Conservation (phyloP, 768 basidiomycete genomes). For the Phlegmacium glaucopus region DNA sequence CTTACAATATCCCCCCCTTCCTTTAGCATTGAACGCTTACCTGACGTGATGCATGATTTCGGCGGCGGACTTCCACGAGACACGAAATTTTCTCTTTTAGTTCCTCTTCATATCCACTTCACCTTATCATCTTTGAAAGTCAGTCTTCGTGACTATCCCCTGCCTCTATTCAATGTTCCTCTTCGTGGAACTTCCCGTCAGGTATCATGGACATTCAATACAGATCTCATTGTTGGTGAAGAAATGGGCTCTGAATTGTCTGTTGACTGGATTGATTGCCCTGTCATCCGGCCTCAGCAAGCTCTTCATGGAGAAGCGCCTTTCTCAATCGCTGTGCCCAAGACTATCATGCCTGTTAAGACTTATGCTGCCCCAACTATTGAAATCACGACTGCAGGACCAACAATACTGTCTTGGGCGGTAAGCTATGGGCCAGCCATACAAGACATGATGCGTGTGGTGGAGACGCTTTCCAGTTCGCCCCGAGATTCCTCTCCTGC, state of each 20-base stretch:
- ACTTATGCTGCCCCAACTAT: slow-evolving; percentile 80
- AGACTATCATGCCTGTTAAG: slow-evolving; percentile 95
- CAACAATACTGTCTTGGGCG: slow-evolving; percentile 84
- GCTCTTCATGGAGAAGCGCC: slow-evolving; percentile 48
- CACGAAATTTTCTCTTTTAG: slow-evolving; percentile 72
- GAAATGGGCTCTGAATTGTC: slow-evolving; percentile 72
- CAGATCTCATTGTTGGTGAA: slow-evolving; percentile 83
- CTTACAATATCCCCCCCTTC: slow-evolving; percentile 57
- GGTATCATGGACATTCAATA: slow-evolving; percentile 60
- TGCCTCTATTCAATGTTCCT: slow-evolving; percentile 79
- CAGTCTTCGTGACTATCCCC: slow-evolving; percentile 82
- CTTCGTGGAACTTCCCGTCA: slow-evolving; percentile 32
- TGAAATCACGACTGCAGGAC: slow-evolving; percentile 55
- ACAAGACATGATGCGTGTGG: slow-evolving; percentile 79
- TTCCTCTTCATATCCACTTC: slow-evolving; percentile 80
- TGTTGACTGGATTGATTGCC: slow-evolving; percentile 69
- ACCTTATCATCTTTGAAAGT: slow-evolving; percentile 56
- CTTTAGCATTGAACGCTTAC: slow-evolving; percentile 50
- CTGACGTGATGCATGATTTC: slow-evolving; percentile 62
- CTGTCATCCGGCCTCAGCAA: slow-evolving; percentile 54
- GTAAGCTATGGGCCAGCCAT: slow-evolving; percentile 83
- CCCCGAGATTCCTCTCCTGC: slow-evolving; percentile 79
- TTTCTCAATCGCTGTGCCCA: slow-evolving; percentile 67
- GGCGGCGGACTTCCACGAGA: slow-evolving; percentile 67
- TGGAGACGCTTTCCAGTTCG: slow-evolving; percentile 78